Conservation (phyloP, 2,329 filamentous ascomycete genomes). For the Gaeumannomyces tritici region DNA sequence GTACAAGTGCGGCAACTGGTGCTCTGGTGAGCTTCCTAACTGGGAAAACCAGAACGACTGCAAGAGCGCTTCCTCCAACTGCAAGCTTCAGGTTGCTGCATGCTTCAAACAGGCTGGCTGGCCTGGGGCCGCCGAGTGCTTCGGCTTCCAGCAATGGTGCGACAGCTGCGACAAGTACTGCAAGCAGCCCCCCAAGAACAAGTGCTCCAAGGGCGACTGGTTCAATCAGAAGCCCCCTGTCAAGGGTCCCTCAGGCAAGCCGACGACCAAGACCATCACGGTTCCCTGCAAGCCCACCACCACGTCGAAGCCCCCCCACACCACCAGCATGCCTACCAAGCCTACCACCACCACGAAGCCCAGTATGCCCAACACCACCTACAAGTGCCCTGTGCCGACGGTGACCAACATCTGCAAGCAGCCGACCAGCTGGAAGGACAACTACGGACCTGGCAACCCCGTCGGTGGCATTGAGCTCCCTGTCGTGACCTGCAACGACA, state of each 20-base stretch:
- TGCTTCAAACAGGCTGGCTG: conserved; percentile 43
- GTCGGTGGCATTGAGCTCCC: conserved; percentile 43
- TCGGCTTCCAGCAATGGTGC: conserved; percentile 41
- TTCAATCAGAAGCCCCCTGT: conserved; percentile 29
- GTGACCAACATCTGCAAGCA: conserved; percentile 44
- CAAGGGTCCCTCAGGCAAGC: conserved; percentile 16
- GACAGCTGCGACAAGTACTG: conserved; percentile 34
- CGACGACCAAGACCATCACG: conserved; percentile 23
- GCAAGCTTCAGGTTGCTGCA: conserved; percentile 34
- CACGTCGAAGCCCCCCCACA: background rate
- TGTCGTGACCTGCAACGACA: conserved; percentile 45
- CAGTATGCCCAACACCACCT: background rate
- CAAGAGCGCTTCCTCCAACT: conserved; percentile 30
- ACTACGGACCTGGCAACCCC: conserved; percentile 56
- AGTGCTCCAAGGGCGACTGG: conserved; percentile 31
- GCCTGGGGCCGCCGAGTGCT: conserved; percentile 38
- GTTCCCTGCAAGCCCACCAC: conserved; percentile 19
- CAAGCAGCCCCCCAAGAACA: conserved; percentile 13
- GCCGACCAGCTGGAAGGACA: conserved; percentile 45
- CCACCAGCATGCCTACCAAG: conserved; percentile 9
- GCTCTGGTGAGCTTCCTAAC: conserved; percentile 36
- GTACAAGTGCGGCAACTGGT: conserved; percentile 46
- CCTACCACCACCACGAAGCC: conserved; percentile 19
- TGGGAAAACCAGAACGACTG: conserved; percentile 34
- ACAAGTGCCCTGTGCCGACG: conserved; percentile 29